A percentile compares a stretch with the other conserved stretches of the same genome.
phyloP scores from a whole-genome alignment of 1,139 yeast species.

The Debaryomycetaceae sp. region DNA sequence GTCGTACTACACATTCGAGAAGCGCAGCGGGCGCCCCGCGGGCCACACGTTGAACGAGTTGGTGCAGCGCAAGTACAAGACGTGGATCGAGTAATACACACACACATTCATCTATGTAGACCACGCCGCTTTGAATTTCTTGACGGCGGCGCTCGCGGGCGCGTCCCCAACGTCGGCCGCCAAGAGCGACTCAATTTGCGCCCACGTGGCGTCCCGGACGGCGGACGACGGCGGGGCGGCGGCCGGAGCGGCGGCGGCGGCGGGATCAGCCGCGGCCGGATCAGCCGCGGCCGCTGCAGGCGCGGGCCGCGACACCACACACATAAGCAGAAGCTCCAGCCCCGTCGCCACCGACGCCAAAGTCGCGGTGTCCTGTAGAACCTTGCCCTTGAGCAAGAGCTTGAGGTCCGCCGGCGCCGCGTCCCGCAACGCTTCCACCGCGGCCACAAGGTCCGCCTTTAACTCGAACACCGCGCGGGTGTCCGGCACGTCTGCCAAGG shows the following conservation, averaged over 20 bases:
- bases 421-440: conserved; percentile 19
- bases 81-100: conserved; percentile 1
- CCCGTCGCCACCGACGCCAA: conserved; percentile 21
- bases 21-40: conserved; percentile 46
- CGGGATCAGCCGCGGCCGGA: conserved; percentile 10
- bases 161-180: conserved; percentile 25
- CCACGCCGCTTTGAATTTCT: conserved; percentile 41
- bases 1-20: conserved; percentile 59
- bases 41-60: conserved; percentile 58
- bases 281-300: conserved; percentile 4
- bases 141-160: conserved; percentile 22
- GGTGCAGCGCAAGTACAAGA: conserved; percentile 23
- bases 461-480: conserved; percentile 30
- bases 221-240: conserved; percentile 15
- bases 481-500: conserved; percentile 19
- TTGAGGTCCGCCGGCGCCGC: conserved; percentile 29
- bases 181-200: conserved; percentile 24
- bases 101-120: conserved; percentile 1
- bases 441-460: conserved; percentile 27
- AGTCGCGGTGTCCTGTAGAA: conserved; percentile 33
- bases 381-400: conserved; percentile 41
- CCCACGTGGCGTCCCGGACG: conserved; percentile 34
- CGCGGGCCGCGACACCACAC: conserved; percentile 31
- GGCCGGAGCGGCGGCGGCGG: conserved; percentile 15
- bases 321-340: conserved; percentile 25